Evolutionary conservation across 2,329 filamentous ascomycete species (phyloP), one percentile per base, ranked within the genome.

Genomic region (Fusarium chlamydosporum): DNA sequence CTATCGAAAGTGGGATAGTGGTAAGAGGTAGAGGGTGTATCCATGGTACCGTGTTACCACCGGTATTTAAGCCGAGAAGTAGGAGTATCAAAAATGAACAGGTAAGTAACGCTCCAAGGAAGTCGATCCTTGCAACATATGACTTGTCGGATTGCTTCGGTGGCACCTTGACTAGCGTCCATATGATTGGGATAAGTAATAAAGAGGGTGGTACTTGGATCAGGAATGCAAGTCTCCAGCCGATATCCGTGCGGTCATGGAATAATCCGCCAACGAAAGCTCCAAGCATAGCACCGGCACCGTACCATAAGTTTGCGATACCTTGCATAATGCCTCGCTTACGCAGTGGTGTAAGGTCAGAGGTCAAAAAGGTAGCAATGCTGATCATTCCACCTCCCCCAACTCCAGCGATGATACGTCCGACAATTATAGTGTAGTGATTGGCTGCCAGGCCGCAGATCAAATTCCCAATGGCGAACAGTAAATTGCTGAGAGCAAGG

Each of bases 381-480:
- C 88, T 86, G 77, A 89, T 91, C 48, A 92, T 76, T 2, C 90
- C 90, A 31, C 91, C 92, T 4, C 92, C 92, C 8, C 92, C 92
- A 40, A 93, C 85, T 2, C 92, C 92, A 6, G 92, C 91, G 2
- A 95, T 81, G 5, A 94, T 86, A 9, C 92, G 84, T 7, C 92
- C 92, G 4, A 88, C 67, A 38, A 96, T 91, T 78, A 96, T 93
- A 31, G 84, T 81, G 73, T 82, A 81, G 76, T 91, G 84, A 34
- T 82, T 82, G 41, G 80, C 82, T 0, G 92, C 91, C 9, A 94
- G 77, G 0, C 91, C 92, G 71, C 92, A 95, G 58, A 94, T 88
- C 60, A 94, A 78, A 51, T 93, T 96, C 0, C 92, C 92, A 0
- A 82, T 78, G 0, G 88, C 90, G 74, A 96, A 96, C 75, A 93